These are phyloP conservation scores for Fusarium burgessii DNA, from an alignment of 2,329 filamentous ascomycete genomes.

Conservation along the genomic window DNA sequence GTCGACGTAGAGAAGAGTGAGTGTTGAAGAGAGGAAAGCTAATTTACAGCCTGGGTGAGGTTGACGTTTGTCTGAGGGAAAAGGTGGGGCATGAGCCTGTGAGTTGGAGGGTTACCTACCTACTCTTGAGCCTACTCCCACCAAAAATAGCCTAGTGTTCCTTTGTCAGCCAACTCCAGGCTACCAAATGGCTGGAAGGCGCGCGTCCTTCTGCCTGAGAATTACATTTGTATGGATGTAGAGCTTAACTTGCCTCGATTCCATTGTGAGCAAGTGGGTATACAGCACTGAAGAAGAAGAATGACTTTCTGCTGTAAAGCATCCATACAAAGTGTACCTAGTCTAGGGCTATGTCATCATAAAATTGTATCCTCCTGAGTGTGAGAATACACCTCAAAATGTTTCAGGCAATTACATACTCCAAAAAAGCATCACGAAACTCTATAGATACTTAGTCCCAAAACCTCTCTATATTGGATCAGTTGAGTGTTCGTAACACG, in stretches of 20 bases:
- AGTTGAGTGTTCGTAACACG: background rate
- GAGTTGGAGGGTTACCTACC: constrained; percentile 13
- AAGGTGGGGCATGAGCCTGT: constrained; percentile 28
- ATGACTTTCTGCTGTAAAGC: background rate
- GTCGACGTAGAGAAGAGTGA: constrained; percentile 22
- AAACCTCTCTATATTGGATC: background rate
- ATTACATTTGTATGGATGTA: background rate
- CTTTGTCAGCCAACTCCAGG: constrained; percentile 34
- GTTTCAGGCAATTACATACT: background rate
- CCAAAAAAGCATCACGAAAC: background rate
- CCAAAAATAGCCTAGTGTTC: constrained; percentile 25
- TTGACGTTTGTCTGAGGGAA: constrained; percentile 39
- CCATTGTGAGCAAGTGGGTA: background rate
- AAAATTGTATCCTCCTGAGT: background rate
- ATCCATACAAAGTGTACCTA: background rate
- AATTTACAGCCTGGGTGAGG: constrained; percentile 12
- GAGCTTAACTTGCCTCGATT: background rate
- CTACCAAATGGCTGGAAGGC: constrained; percentile 34
- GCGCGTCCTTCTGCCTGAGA: constrained; percentile 37
- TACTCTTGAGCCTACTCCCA: constrained; percentile 4
- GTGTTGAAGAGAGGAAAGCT: constrained; percentile 34
- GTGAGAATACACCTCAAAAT: background rate
- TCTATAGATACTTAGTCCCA: background rate
- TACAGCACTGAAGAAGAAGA: background rate
- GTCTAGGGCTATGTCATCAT: background rate